A percentile compares a stretch with the other conserved stretches of the same genome.
phyloP scores from a whole-genome alignment of 805 yeast genomes.

The Candida boidinii region DNA sequence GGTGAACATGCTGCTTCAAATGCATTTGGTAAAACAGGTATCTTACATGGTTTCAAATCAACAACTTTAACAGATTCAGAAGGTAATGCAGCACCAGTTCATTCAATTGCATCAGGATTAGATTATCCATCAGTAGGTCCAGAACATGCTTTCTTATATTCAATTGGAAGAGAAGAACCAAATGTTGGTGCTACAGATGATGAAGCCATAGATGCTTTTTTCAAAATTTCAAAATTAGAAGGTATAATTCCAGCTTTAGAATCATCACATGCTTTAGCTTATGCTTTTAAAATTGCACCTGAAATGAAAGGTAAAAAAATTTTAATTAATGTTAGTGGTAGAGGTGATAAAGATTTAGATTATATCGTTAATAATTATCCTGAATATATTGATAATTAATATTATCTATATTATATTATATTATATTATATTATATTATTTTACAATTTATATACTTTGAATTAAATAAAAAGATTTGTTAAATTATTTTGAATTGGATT shows the following conservation, averaged over 20 bases:
- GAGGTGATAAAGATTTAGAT: constrained; percentile 27
- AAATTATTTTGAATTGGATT: too few species aligned
- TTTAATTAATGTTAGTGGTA: constrained; percentile 88
- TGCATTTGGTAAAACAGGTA: constrained; percentile 3
- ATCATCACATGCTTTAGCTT: constrained; percentile 92
- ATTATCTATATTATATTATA: too few species aligned
- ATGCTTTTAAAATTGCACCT: constrained; percentile 84
- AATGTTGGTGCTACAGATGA: constrained; percentile 6
- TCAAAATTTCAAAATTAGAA: constrained; percentile 5
- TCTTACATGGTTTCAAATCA: constrained; percentile 7
- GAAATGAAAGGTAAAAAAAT: constrained; percentile 79
- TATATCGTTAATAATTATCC: constrained; percentile 6
- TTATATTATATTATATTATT: too few species aligned
- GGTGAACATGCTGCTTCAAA: constrained; percentile 8
- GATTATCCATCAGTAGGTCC: constrained; percentile 8
- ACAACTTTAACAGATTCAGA: constrained; percentile 1
- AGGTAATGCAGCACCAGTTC: constrained; percentile 7
- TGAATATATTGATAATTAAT: constrained; percentile 3
- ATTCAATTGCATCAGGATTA: constrained; percentile 7
- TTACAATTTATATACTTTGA: too few species aligned
- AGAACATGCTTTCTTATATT: constrained; percentile 5
- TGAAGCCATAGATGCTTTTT: constrained; percentile 6
- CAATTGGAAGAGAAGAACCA: constrained; percentile 5
- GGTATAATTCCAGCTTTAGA: constrained; percentile 73
- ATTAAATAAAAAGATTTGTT: too few species aligned